phyloP scores from a whole-genome alignment of 2,329 filamentous ascomycete genomes.

The Xenosphaeropsis pyriputrescens region DNA sequence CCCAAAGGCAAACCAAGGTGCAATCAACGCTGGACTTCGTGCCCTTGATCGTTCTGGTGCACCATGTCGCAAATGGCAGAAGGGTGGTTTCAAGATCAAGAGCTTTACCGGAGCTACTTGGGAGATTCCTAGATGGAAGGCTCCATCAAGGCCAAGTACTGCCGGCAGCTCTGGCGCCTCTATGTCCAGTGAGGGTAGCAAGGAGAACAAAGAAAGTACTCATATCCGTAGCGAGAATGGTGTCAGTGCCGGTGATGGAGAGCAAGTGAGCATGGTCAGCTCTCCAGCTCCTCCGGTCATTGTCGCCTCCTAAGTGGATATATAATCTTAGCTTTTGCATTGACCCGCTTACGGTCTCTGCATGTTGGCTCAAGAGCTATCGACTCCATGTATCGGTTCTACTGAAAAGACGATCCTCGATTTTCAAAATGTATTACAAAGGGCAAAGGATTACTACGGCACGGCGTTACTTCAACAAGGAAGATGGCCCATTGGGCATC shows the following conservation, averaged over 20 bases:
- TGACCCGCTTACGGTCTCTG: too few relatives aligned
- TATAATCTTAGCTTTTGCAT: too few relatives aligned
- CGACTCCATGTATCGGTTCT: too few relatives aligned
- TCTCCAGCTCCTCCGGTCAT: conserved; percentile 32
- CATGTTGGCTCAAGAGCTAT: too few relatives aligned
- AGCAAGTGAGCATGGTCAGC: conserved; percentile 39
- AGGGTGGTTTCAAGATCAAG: conserved; percentile 70
- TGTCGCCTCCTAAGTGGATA: not conserved
- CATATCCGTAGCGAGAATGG: conserved; percentile 42
- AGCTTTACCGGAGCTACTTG: conserved; percentile 82
- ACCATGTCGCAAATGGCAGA: conserved; percentile 84
- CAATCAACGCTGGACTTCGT: conserved; percentile 91
- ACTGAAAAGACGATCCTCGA: too few relatives aligned
- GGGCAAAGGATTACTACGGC: too few relatives aligned
- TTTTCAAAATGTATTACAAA: too few relatives aligned
- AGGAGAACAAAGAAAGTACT: conserved; percentile 49
- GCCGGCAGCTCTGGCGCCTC: conserved; percentile 29
- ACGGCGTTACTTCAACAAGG: too few relatives aligned
- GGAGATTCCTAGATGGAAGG: conserved; percentile 72
- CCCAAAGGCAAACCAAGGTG: conserved; percentile 90
- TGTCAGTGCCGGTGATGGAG: conserved; percentile 41
- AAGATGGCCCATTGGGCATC: too few relatives aligned
- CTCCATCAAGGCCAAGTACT: conserved; percentile 43
- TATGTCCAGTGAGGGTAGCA: conserved; percentile 33
- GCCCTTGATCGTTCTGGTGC: conserved; percentile 86